Conservation (phyloP, 495 filamentous ascomycete genomes). For the Penicillium samsonianum region DNA sequence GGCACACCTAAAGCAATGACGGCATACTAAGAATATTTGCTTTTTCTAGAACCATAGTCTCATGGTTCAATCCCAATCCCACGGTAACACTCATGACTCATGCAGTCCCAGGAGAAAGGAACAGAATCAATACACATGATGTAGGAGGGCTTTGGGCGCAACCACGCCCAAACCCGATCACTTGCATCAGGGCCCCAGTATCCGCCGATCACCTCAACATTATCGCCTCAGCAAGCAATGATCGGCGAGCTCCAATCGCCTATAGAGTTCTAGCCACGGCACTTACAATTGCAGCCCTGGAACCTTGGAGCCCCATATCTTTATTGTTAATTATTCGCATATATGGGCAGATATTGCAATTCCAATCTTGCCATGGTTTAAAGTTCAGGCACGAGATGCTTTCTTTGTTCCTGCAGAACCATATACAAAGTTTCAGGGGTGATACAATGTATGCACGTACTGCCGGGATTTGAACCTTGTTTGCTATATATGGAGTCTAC, state of each 20-base stretch:
- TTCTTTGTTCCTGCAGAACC: conserved; percentile 3
- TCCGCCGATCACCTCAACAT: not conserved
- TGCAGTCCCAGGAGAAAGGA: not conserved
- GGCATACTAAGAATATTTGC: not conserved
- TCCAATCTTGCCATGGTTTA: not conserved
- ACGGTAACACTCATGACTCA: conserved; percentile 1
- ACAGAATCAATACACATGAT: not conserved
- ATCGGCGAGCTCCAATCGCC: not conserved
- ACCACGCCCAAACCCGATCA: not conserved
- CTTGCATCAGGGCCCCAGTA: not conserved
- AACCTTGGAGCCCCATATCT: not conserved
- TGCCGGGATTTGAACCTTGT: not conserved
- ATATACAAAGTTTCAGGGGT: conserved; percentile 5
- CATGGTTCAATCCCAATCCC: conserved; percentile 8
- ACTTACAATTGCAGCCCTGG: not conserved
- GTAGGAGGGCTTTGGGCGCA: not conserved
- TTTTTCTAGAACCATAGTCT: conserved; percentile 8
- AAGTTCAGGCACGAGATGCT: not conserved
- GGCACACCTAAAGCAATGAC: not conserved
- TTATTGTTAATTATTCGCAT: not conserved
- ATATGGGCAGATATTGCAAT: not conserved
- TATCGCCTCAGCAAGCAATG: not conserved
- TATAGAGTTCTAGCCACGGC: not conserved
- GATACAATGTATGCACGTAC: not conserved
- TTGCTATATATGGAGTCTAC: not conserved